These are phyloP conservation scores for Hemerocallis citrina DNA, from an alignment of 106 monocot species.

Conservation along the genomic window DNA sequence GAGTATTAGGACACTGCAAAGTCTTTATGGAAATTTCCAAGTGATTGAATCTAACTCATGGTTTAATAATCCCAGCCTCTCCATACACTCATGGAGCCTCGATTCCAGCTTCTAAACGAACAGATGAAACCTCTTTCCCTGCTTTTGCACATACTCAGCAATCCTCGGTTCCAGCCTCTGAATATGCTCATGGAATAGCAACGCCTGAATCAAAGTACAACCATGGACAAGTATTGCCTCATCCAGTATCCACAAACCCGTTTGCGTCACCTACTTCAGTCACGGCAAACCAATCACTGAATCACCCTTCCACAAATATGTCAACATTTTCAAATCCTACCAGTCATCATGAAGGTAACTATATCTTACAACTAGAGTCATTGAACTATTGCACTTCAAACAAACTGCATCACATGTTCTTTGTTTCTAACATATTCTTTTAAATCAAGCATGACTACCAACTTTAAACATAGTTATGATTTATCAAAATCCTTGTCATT, in stretches of 20 bases:
- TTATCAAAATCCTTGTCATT: no score
- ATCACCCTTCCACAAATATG: background rate
- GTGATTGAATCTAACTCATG: no score
- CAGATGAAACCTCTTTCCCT: background rate
- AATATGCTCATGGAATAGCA: background rate
- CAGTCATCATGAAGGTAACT: constrained; percentile 6
- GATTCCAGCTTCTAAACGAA: background rate
- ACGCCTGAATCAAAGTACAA: background rate
- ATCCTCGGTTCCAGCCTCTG: background rate
- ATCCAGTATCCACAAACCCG: background rate
- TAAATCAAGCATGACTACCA: no score
- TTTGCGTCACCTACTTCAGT: background rate
- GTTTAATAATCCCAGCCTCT: no score
- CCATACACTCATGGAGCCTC: constrained; percentile 3
- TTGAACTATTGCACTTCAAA: no score
- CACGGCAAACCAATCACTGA: background rate
- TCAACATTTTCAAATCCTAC: background rate
- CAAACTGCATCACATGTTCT: no score
- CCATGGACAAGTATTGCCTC: background rate
- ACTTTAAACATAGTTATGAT: no score
- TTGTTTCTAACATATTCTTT: no score
- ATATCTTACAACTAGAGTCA: background rate
- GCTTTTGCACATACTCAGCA: background rate
- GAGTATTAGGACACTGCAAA: no score
- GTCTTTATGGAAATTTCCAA: no score